phyloP scores from a whole-genome alignment of 768 basidiomycete species.

The Royoungia palumana region DNA sequence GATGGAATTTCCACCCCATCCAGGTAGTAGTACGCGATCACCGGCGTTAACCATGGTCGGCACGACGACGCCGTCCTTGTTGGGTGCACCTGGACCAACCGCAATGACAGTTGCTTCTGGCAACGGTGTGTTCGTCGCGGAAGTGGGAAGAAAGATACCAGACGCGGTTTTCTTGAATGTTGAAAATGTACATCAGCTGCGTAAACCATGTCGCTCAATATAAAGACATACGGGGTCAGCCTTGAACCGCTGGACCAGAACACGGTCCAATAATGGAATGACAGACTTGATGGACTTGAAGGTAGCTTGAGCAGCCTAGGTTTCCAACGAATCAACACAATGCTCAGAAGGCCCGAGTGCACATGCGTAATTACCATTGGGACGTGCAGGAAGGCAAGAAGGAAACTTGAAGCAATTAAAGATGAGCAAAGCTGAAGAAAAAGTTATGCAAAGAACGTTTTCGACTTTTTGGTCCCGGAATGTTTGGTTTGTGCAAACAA shows the following conservation, averaged over 20 bases:
- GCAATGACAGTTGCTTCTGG: constrained; percentile 98
- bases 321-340: not conserved
- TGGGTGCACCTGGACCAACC: constrained; percentile 89
- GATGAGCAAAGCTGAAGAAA: constrained; percentile 27
- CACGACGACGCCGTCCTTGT: constrained; percentile 76
- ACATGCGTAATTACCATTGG: constrained; percentile 26
- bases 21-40: constrained; percentile 90
- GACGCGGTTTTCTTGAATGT: constrained; percentile 89
- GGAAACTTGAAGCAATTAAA: constrained; percentile 6
- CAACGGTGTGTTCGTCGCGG: constrained; percentile 79
- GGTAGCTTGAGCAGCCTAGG: constrained; percentile 82
- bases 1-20: constrained; percentile 94
- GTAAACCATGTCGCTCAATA: not conserved
- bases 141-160: constrained; percentile 94
- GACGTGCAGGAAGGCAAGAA: constrained; percentile 7
- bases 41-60: constrained; percentile 85
- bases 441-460: constrained; percentile 8
- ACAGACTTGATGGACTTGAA: constrained; percentile 94
- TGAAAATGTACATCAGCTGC: not conserved
- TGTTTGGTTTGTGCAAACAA: constrained; percentile 32
- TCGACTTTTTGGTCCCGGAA: constrained; percentile 17
- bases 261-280: constrained; percentile 90
- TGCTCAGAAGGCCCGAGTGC: not conserved
- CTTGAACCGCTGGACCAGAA: constrained; percentile 97
- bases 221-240: constrained; percentile 75